Percentiles rank a stretch among this genome's conserved stretches.
Conservation (phyloP, 805 yeast genomes). For the Barnettozyma vustinii region DNA sequence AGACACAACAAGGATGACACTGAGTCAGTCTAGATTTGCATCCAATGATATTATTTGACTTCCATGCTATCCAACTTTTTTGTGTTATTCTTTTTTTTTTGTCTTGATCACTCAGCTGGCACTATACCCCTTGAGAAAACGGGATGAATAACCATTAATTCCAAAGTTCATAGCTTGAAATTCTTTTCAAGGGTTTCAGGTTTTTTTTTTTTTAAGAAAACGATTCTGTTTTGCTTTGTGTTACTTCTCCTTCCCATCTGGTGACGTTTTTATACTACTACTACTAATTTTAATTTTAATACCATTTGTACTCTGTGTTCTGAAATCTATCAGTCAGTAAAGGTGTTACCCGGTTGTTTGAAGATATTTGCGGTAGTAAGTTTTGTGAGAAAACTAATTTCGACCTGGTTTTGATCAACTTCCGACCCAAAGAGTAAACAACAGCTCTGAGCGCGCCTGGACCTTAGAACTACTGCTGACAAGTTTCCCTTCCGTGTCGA, state of each 20-base stretch:
- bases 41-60: not conserved
- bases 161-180: not conserved
- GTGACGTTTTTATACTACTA: not conserved
- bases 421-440: not conserved
- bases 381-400: not conserved
- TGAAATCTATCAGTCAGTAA: too few relatives aligned
- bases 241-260: not conserved
- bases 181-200: not conserved
- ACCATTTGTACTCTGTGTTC: not conserved
- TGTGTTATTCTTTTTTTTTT: too few relatives aligned
- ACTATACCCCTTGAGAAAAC: not conserved
- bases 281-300: too few relatives aligned
- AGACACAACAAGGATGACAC: slow-evolving; percentile 41
- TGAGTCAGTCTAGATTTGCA: slow-evolving; percentile 30
- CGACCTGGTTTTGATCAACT: not conserved
- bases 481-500: not conserved
- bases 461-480: not conserved
- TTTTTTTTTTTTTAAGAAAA: too few relatives aligned
- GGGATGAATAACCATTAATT: not conserved
- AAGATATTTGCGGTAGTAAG: not conserved
- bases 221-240: not conserved
- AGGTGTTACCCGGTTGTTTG: not conserved
- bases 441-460: not conserved
- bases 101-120: too few relatives aligned
- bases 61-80: too few relatives aligned